Percentiles rank a stretch among this genome's conserved stretches.
Conservation (phyloP, 768 basidiomycete species). For the Strobilomyces echinocephalus region DNA sequence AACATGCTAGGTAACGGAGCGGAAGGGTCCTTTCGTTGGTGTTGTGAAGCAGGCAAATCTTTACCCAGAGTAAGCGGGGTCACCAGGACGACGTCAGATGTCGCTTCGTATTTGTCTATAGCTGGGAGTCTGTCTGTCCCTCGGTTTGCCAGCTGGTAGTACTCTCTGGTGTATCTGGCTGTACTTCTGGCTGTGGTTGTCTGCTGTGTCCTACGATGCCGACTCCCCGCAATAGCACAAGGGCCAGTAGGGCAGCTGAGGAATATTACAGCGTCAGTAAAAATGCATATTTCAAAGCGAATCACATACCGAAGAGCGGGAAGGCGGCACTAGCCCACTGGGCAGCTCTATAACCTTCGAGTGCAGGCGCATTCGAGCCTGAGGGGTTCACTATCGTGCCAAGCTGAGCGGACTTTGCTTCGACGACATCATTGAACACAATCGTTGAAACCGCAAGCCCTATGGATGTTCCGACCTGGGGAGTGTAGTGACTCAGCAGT, state of each 20-base stretch:
- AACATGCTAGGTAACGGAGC: background rate
- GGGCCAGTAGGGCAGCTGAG: slow-evolving; percentile 31
- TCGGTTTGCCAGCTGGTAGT: background rate
- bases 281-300: background rate
- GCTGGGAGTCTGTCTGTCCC: background rate
- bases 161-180: slow-evolving; percentile 23
- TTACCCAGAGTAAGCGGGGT: background rate
- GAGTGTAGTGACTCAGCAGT: background rate
- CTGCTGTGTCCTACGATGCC: slow-evolving; percentile 36
- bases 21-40: background rate
- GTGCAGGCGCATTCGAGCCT: slow-evolving; percentile 33
- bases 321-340: slow-evolving; percentile 65
- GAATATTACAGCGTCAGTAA: background rate
- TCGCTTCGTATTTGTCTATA: background rate
- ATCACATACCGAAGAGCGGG: slow-evolving; percentile 46
- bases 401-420: slow-evolving; percentile 25
- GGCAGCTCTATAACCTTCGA: slow-evolving; percentile 57
- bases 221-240: slow-evolving; percentile 37
- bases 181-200: slow-evolving; percentile 4
- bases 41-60: background rate
- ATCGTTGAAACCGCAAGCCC: slow-evolving; percentile 71
- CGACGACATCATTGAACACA: slow-evolving; percentile 53
- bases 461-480: slow-evolving; percentile 60
- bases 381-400: slow-evolving; percentile 30
- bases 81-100: too few species aligned